phyloP scores from a whole-genome alignment of 371 early-diverging fungal genomes.

The Gilbertella persicaria region DNA sequence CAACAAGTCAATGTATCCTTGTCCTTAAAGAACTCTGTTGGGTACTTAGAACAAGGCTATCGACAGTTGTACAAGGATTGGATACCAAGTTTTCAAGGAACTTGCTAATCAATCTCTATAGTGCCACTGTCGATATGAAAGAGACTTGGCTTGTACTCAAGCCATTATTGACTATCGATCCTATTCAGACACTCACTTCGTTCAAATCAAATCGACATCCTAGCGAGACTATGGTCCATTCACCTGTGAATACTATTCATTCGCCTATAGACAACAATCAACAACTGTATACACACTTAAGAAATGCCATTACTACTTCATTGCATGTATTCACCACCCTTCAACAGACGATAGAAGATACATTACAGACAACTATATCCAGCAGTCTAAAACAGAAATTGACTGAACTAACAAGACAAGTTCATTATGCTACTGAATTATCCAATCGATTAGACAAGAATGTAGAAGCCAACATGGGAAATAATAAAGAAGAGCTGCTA shows the following conservation, averaged over 20 bases:
- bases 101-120: slow-evolving; percentile 47
- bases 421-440: slow-evolving; percentile 31
- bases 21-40: slow-evolving; percentile 31
- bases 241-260: slow-evolving; percentile 15
- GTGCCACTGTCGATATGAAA: slow-evolving; percentile 54
- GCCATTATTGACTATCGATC: slow-evolving; percentile 22
- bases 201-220: not conserved
- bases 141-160: slow-evolving; percentile 49
- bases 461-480: slow-evolving; percentile 20
- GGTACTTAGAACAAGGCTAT: slow-evolving; percentile 24
- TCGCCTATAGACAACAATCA: slow-evolving; percentile 32
- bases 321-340: slow-evolving; percentile 37
- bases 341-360: slow-evolving; percentile 34
- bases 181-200: slow-evolving; percentile 1
- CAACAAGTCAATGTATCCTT: slow-evolving; percentile 16
- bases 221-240: slow-evolving; percentile 27
- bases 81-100: slow-evolving; percentile 51
- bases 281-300: slow-evolving; percentile 36
- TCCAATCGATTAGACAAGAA: slow-evolving; percentile 29
- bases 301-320: slow-evolving; percentile 36
- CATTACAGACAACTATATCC: slow-evolving; percentile 7
- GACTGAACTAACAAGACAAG: slow-evolving; percentile 23
- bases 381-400: slow-evolving; percentile 25
- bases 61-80: slow-evolving; percentile 29
- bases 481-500: slow-evolving; percentile 13